Evolutionary conservation across 768 basidiomycete species (phyloP).

Genomic region (Trametes meyenii): DNA sequence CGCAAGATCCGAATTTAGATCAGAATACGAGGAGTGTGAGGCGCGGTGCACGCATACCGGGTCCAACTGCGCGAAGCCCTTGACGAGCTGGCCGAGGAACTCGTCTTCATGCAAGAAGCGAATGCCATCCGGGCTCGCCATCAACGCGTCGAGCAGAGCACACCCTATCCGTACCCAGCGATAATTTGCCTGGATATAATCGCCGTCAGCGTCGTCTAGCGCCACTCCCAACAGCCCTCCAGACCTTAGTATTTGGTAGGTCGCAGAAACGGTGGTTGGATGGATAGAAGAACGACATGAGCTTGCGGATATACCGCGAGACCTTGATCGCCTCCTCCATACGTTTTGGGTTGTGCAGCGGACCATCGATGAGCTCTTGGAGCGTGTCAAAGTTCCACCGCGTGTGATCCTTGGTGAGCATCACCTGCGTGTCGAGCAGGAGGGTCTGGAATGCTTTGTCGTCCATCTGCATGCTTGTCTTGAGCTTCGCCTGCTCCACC

Average conservation of each 20-base stretch:
- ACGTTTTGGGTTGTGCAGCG: conserved; percentile 85
- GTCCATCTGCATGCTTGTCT: conserved; percentile 93
- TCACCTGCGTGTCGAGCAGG: conserved; percentile 87
- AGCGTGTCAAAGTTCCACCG: conserved; percentile 94
- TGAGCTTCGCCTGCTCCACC: conserved; percentile 87
- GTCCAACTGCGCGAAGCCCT: conserved; percentile 90
- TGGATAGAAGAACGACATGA: conserved; percentile 95
- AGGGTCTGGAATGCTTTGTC: conserved; percentile 87
- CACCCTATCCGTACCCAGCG: conserved; percentile 89
- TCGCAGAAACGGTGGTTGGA: conserved; percentile 87
- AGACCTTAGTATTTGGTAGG: conserved; percentile 68
- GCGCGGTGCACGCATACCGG: conserved; percentile 55
- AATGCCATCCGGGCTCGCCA: conserved; percentile 81
- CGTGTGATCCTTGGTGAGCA: conserved; percentile 82
- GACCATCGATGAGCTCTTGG: conserved; percentile 89
- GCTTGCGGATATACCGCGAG: conserved; percentile 82
- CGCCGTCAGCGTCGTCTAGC: background rate
- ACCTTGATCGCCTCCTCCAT: conserved; percentile 95
- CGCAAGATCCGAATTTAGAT: background rate
- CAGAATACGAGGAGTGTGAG: background rate
- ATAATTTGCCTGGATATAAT: conserved; percentile 58
- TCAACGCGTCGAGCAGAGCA: conserved; percentile 77
- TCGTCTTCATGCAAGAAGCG: conserved; percentile 87
- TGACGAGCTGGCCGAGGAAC: conserved; percentile 79
- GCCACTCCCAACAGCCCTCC: background rate